phyloP scores from a whole-genome alignment of 2,329 filamentous ascomycete species.

The Didymella glomerata region DNA sequence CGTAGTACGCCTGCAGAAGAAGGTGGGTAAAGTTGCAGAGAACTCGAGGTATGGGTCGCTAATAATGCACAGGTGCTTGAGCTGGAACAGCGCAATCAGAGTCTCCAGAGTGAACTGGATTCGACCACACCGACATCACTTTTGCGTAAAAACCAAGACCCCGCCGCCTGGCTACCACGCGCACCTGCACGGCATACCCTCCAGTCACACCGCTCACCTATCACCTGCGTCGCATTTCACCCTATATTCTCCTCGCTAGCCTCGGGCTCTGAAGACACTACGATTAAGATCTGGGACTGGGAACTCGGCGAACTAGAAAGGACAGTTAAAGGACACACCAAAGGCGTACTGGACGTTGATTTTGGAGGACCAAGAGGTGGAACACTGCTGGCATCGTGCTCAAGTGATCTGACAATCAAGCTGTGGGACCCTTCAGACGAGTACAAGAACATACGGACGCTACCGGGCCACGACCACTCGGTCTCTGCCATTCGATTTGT shows the following conservation, averaged over 20 bases:
- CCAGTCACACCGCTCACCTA: constrained; percentile 79
- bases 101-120: constrained; percentile 84
- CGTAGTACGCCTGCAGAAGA: constrained; percentile 92
- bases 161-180: constrained; percentile 84
- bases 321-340: constrained; percentile 92
- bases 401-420: constrained; percentile 90
- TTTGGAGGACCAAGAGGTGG: constrained; percentile 85
- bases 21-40: constrained; percentile 62
- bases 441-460: constrained; percentile 93
- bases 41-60: constrained; percentile 20
- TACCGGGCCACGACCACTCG: constrained; percentile 91
- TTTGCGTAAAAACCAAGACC: constrained; percentile 82
- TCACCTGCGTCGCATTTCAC: constrained; percentile 92
- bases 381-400: constrained; percentile 82
- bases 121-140: constrained; percentile 81
- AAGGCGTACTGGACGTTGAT: constrained; percentile 85
- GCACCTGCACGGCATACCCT: constrained; percentile 82
- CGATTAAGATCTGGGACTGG: constrained; percentile 98
- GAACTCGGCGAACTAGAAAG: constrained; percentile 89
- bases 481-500: constrained; percentile 90
- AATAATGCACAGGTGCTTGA: constrained; percentile 79
- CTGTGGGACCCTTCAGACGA: constrained; percentile 92
- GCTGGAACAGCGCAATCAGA: constrained; percentile 76
- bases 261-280: constrained; percentile 89
- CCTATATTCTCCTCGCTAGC: constrained; percentile 90